Evolutionary conservation across 176 grass and related monocot species (phyloP), one percentile per base, ranked within the genome.

Genomic region (Ananas comosus): DNA sequence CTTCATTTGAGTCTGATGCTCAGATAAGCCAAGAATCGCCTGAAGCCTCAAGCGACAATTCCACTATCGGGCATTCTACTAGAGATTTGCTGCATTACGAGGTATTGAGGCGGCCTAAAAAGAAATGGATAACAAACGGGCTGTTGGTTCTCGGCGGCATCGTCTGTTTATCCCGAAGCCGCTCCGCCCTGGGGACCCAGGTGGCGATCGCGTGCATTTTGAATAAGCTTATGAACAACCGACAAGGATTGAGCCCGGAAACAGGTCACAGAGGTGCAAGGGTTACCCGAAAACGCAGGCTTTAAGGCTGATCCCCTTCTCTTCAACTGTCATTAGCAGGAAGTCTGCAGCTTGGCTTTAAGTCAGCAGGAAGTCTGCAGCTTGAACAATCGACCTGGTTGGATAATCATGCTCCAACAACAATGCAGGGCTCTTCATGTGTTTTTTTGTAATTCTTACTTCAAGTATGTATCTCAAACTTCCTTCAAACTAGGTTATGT

Each of bases 141-240:
- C 73, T 93, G 52, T 23, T 99, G 53, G 70, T 99, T 49, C 70
- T 83, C 52, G 94, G 94, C 25, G 83, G 84, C 65, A 78, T 99
- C 6, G 70, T 88, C 68, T 99, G 87, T 65, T 70, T 99, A 50
- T 91, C 94, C 10, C 84, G 85, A 70, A 87, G 88, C 19, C 77
- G 87, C 11, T 83, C 84, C 23, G 78, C 83, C 59, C 74, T 93
- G 50, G 94, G 84, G 49, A 82, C 87, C 10, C 94, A 99, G 64
- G 59, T 99, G 7, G 89, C 94, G 0, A 79, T 93, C 75, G 87
- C 85, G 22, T 93, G 91, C 33, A 90, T 99, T 57, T 27, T 99
- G 63, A 99, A 91, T 29, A 99, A 93, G 42, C 51, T 85, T 51
- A 80, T 63, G 48, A 76, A 68, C 12, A 27, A 63, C 28, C 18